phyloP scores from a whole-genome alignment of 2,329 filamentous ascomycete genomes.

The Botrytis fragariae region DNA sequence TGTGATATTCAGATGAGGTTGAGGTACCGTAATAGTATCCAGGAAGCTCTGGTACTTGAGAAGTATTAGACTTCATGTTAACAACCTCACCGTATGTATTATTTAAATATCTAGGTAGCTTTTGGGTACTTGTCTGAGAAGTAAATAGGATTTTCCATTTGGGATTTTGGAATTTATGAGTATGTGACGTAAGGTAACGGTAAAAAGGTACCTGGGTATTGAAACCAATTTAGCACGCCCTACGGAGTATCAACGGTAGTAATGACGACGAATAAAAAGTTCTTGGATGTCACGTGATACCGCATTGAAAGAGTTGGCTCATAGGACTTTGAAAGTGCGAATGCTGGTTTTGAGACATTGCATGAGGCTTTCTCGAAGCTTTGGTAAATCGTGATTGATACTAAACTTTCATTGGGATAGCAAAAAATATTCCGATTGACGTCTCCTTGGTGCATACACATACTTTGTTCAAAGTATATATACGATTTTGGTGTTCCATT shows the following conservation, averaged over 20 bases:
- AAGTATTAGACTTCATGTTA: neutral
- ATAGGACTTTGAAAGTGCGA: neutral
- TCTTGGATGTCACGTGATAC: neutral
- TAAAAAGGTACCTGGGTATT: neutral
- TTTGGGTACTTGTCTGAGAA: neutral
- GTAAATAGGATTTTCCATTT: neutral
- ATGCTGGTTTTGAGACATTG: neutral
- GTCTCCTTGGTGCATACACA: neutral
- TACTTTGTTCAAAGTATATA: neutral
- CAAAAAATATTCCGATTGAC: neutral
- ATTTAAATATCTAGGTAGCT: neutral
- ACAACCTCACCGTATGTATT: neutral
- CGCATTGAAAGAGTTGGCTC: neutral
- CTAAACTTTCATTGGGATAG: neutral
- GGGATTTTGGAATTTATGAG: neutral
- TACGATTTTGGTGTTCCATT: neutral
- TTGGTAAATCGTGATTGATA: too few species aligned
- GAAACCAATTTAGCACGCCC: neutral
- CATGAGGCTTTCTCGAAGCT: neutral
- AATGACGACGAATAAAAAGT: neutral
- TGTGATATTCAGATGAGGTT: neutral
- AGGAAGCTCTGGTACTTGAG: slow-evolving; percentile 42
- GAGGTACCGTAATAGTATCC: slow-evolving; percentile 56
- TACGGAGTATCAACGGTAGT: neutral
- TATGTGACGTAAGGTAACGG: neutral